Evolutionary conservation across 805 yeast genomes (phyloP).

Genomic region (Candida koratica): DNA sequence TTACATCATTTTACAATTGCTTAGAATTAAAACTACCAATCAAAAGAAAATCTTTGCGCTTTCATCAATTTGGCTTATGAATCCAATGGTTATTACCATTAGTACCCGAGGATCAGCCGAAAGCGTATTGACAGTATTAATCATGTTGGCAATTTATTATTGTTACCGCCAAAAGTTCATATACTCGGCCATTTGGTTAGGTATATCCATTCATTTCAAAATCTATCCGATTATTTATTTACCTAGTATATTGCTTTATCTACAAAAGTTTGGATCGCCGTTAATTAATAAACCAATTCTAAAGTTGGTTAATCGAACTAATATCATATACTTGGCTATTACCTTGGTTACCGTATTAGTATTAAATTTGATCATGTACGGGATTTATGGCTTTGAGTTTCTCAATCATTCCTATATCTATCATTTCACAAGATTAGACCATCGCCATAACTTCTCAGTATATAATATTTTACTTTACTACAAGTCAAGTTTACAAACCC

Average conservation of each 20-base stretch:
- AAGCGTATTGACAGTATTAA: conserved; percentile 75
- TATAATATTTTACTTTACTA: conserved; percentile 74
- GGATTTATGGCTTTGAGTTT: conserved; percentile 69
- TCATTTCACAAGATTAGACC: conserved; percentile 81
- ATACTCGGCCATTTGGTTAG: conserved; percentile 49
- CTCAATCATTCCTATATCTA: conserved; percentile 75
- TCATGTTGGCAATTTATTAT: conserved; percentile 54
- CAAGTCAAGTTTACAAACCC: conserved; percentile 39
- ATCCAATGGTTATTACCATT: conserved; percentile 93
- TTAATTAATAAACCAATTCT: conserved; percentile 25
- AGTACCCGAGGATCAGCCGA: conserved; percentile 93
- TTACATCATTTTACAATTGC: conserved; percentile 41
- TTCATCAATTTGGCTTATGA: conserved; percentile 75
- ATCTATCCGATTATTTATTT: conserved; percentile 87
- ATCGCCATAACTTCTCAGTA: conserved; percentile 89
- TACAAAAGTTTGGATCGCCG: conserved; percentile 25
- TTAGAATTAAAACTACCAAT: conserved; percentile 24
- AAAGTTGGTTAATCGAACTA: conserved; percentile 37
- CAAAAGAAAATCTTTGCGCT: conserved; percentile 31
- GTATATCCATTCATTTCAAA: conserved; percentile 82
- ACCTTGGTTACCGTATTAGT: conserved; percentile 41
- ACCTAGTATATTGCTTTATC: conserved; percentile 59
- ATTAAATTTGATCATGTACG: conserved; percentile 60
- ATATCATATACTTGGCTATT: conserved; percentile 26
- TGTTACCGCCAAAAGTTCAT: conserved; percentile 30